Evolutionary conservation across 2,329 filamentous ascomycete genomes (phyloP).

Genomic region (Lachnum nothofagi): DNA sequence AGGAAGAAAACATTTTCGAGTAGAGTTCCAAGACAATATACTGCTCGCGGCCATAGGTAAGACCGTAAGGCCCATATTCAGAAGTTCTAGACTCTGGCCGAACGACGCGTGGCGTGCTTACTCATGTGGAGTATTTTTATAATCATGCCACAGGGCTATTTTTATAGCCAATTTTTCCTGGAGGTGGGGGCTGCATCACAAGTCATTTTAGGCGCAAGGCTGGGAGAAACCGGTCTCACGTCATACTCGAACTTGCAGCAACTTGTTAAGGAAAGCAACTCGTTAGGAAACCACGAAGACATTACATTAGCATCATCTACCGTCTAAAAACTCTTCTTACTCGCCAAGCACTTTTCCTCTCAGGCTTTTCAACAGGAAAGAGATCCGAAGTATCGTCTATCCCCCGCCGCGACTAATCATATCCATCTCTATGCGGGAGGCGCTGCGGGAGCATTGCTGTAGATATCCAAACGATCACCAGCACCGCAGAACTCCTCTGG

Average conservation of each 20-base stretch:
- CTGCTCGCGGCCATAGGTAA: too few species aligned
- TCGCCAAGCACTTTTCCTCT: too few species aligned
- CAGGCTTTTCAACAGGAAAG: too few species aligned
- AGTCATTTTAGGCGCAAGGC: not conserved
- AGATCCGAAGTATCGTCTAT: not conserved
- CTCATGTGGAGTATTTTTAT: not conserved
- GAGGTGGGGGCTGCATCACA: not conserved
- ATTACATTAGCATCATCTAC: too few species aligned
- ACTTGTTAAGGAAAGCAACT: too few species aligned
- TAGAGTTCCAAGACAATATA: not conserved
- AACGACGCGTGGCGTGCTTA: not conserved
- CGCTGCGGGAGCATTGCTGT: conserved; percentile 3
- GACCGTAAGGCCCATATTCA: too few species aligned
- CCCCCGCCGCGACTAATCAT: not conserved
- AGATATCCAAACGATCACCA: conserved; percentile 22
- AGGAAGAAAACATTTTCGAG: not conserved
- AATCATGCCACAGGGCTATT: not conserved
- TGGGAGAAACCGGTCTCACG: not conserved
- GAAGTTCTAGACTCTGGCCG: too few species aligned
- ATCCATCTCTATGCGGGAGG: not conserved
- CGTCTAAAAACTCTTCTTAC: too few species aligned
- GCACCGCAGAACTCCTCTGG: conserved; percentile 28
- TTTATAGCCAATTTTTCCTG: not conserved
- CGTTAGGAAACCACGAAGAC: not conserved
- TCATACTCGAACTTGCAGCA: too few species aligned